Base-by-base conservation (phyloP, 2,329 filamentous ascomycete genomes). In the Gremmenia infestans region DNA sequence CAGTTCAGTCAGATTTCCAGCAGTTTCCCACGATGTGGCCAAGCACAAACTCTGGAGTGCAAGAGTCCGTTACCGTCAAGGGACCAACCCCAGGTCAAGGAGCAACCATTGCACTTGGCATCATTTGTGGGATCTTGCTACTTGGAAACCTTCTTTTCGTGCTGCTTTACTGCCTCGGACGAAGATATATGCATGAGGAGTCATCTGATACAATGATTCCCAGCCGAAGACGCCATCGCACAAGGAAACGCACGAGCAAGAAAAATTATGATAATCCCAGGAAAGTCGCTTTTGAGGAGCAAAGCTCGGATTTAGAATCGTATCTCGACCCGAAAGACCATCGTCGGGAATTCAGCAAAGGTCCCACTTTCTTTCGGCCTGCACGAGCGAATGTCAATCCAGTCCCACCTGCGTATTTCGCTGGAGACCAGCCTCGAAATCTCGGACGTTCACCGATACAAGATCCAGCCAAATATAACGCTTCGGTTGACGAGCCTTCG, bases 101-200 rank as follows among this genome's bases (percentile, higher is more conserved):
- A 14, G 58, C 52, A 8, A 55, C 57, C 12, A 58, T 58, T 22
- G 52, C 52, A 8, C 50, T 57, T 6, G 48, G 52, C n/a, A 51
- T 57, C 9, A 45, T 57, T 17, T 57, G 50, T 11, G 52, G 52
- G 8, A 47, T 57, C 6, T 40, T 55, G 14, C 25, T 55, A n/a
- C 19, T 55, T 22, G 55, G 43, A 5, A 45, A 57, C n/a, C 43
- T 60, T 3, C 45, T 58, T 4, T 50, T 57, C 23, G 40, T 60
- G 43, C 7, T 52, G 12, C 39, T 57, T 15, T 57, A 39, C 15
- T 50, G 32, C 19, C 17, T 37, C 42, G 42, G 19, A 45, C n/a
- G 25, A 22, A 45, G 42, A 12, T 12, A 19, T 6, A 40, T 40
- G 39, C 3, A 40, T n/a, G 39, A 40, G 17, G 39, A 40, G 39